Percentiles rank a stretch among this genome's conserved stretches.
phyloP scores from a whole-genome alignment of 2,329 filamentous ascomycete species.

The Tolypocladium capitatum region DNA sequence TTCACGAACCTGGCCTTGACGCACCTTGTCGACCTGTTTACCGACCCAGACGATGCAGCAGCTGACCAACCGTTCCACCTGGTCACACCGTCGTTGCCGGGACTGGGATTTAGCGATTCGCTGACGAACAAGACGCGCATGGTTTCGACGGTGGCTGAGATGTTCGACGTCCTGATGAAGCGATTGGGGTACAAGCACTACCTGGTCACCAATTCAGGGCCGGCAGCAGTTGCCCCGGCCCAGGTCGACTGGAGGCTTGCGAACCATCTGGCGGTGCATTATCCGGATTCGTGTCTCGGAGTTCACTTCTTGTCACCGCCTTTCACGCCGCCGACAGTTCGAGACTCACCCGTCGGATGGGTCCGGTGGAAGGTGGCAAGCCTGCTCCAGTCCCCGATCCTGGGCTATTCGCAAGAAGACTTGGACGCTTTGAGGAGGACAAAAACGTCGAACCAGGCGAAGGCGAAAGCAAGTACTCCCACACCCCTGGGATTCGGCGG shows the following conservation, averaged over 20 bases:
- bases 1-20: constrained; percentile 48
- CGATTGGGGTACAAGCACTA: constrained; percentile 46
- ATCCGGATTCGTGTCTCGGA: constrained; percentile 39
- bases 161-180: constrained; percentile 47
- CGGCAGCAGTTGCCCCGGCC: constrained; percentile 29
- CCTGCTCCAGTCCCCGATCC: constrained; percentile 31
- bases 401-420: constrained; percentile 43
- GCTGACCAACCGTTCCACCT: constrained; percentile 45
- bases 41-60: constrained; percentile 33
- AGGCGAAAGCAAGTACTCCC: constrained; percentile 5
- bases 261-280: constrained; percentile 32
- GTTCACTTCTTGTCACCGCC: constrained; percentile 48
- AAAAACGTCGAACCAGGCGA: constrained; percentile 1
- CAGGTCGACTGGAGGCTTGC: constrained; percentile 39
- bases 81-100: constrained; percentile 53
- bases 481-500: constrained; percentile 16
- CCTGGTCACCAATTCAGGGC: constrained; percentile 40
- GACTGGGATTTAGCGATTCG: constrained; percentile 54
- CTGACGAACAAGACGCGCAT: constrained; percentile 35
- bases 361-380: constrained; percentile 42
- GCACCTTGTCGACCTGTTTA: constrained; percentile 40
- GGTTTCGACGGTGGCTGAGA: constrained; percentile 37
- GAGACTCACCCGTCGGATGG: constrained; percentile 32
- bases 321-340: constrained; percentile 33
- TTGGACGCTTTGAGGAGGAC: constrained; percentile 26